Base-by-base conservation (phyloP, 805 yeast species). In the Suhomyces prunicola region DNA sequence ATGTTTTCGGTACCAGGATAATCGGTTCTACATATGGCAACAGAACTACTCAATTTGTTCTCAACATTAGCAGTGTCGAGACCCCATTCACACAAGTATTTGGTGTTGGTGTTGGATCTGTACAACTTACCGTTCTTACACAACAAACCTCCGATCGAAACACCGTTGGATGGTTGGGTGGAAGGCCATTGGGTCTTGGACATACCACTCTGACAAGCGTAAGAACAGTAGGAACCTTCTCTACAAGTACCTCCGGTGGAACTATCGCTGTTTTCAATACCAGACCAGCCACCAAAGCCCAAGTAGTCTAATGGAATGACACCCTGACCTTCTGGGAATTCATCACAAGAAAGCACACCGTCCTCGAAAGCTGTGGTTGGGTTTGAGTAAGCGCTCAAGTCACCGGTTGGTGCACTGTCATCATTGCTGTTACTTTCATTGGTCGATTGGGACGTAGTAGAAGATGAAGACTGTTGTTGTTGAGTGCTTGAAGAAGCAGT, bases 1-100 rank as follows among this genome's bases (percentile, higher is more conserved):
- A 93, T 94, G 83, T 91, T 91, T 80, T 93, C 99, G 59, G 97
- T 87, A 78, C 99, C 99, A 68, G 99, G 99, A 84, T 93, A 93
- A 73, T 93, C 99, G 57, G 99, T 93, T 80, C 97, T 88, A 82
- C 99, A 94, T 66, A 94, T 76, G 55, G 98, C 93, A 63, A 93
- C 91, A 50, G 80, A 79, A 55, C 86, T 69, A 60, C 71, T 66
- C 54, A 89, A 73, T 62, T 88, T 78, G 63, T 84, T 83, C 54
- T 79, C 87, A 61, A 88, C 92, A 50, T 72, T 67, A 47, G 96
- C 96, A 50, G 86, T 71, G 51, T 83, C 78, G 36, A 67, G 73
- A 68, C 97, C 98, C 93, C 96, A 88, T 67, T 80, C 90, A 81
- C 99, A 93, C 66, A 93, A 82, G 76, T 83, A 75, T 63, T 83